These are phyloP conservation scores for Citrullus mucosospermus DNA, from an alignment of 306 rosid genomes.

Conservation along the genomic window DNA sequence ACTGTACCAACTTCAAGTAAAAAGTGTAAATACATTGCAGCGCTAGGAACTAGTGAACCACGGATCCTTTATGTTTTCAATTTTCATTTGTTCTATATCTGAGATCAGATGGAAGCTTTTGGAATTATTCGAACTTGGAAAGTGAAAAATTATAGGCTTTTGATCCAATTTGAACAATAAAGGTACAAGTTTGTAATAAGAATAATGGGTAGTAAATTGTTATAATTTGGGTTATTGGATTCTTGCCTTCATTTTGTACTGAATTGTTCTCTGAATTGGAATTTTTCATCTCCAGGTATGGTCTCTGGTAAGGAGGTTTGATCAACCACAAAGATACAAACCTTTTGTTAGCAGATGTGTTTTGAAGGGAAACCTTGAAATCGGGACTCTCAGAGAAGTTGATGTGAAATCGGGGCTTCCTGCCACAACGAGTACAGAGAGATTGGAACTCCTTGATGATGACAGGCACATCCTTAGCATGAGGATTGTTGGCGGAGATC, in stretches of 20 bases:
- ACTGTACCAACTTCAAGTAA: not conserved
- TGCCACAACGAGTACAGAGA: constrained; percentile 88
- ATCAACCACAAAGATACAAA: constrained; percentile 86
- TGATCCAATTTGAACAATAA: not conserved
- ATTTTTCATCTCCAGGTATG: constrained; percentile 45
- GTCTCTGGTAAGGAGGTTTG: constrained; percentile 92
- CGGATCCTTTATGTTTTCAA: not conserved
- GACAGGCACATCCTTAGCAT: constrained; percentile 66
- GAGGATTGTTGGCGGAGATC: constrained; percentile 86
- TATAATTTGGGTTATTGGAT: not conserved
- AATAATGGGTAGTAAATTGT: not conserved
- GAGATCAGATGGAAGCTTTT: not conserved
- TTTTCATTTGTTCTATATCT: not conserved
- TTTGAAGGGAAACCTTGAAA: constrained; percentile 67
- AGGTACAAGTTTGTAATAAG: not conserved
- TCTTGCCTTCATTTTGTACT: not conserved
- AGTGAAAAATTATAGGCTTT: not conserved
- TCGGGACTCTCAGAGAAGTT: constrained; percentile 85
- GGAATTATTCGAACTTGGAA: not conserved
- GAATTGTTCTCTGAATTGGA: not conserved
- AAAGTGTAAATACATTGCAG: not conserved
- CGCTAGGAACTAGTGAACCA: not conserved
- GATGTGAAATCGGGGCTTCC: constrained; percentile 96
- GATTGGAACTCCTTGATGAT: constrained; percentile 88
- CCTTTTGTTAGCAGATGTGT: constrained; percentile 91